Conservation (phyloP, 2,329 filamentous ascomycete species). For the Harringtonia aguacate region DNA sequence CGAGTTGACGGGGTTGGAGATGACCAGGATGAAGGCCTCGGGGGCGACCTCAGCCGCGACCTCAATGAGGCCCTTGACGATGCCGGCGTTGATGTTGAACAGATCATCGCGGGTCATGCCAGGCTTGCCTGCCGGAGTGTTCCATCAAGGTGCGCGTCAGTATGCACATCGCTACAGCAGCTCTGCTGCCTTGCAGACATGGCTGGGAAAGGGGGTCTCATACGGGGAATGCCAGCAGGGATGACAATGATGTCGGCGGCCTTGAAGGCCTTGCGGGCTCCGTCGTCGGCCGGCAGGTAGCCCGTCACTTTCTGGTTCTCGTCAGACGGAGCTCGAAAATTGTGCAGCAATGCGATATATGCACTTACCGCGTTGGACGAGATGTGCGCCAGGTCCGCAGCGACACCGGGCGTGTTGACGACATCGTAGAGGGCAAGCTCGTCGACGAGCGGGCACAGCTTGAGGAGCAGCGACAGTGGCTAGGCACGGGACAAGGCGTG, state of each 20-base stretch:
- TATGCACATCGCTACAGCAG: not conserved
- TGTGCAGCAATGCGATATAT: slow-evolving; percentile 1
- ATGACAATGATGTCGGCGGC: slow-evolving; percentile 95
- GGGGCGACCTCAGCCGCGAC: slow-evolving; percentile 78
- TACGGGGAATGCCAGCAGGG: slow-evolving; percentile 94
- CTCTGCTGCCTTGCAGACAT: not conserved
- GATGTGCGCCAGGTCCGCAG: slow-evolving; percentile 94
- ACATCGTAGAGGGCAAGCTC: slow-evolving; percentile 98
- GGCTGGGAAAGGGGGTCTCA: slow-evolving; percentile 18
- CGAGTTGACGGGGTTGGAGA: slow-evolving; percentile 99
- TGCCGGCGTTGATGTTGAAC: slow-evolving; percentile 99
- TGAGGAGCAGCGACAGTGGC: slow-evolving; percentile 94
- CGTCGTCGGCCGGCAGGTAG: slow-evolving; percentile 77
- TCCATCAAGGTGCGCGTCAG: not conserved
- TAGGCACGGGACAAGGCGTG: slow-evolving; percentile 23
- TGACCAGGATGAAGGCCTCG: slow-evolving; percentile 91
- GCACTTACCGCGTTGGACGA: slow-evolving; percentile 66
- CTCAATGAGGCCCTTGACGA: slow-evolving; percentile 89
- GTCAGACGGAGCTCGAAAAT: not conserved
- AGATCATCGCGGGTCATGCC: slow-evolving; percentile 99
- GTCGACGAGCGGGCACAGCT: slow-evolving; percentile 76
- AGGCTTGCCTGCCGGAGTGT: slow-evolving; percentile 66
- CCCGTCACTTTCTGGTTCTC: slow-evolving; percentile 65
- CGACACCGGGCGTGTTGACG: slow-evolving; percentile 94
- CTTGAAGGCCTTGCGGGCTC: slow-evolving; percentile 79